phyloP scores from a whole-genome alignment of 345 rosid genomes.

The Euphorbia peplus region DNA sequence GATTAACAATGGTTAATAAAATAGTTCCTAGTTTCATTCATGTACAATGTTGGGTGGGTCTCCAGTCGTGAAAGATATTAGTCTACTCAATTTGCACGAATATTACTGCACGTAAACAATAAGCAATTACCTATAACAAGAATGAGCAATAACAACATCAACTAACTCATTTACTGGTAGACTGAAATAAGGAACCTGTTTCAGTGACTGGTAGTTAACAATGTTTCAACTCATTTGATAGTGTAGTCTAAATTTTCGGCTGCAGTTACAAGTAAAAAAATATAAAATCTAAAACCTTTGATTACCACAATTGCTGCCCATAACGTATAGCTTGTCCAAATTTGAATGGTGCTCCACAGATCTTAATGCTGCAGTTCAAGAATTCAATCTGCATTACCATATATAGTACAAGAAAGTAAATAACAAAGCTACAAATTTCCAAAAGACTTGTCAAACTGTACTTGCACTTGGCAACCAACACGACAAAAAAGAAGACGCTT shows the following conservation, averaged over 20 bases:
- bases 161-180: conserved; percentile 89
- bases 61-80: not conserved
- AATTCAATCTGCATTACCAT: conserved; percentile 93
- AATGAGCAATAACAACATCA: conserved; percentile 92
- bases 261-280: not conserved
- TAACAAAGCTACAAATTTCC: conserved; percentile 19
- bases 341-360: conserved; percentile 81
- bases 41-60: not conserved
- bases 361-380: conserved; percentile 91
- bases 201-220: conserved; percentile 23
- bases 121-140: conserved; percentile 79
- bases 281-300: conserved; percentile 9
- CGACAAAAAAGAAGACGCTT: conserved; percentile 97
- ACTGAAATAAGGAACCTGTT: conserved; percentile 99
- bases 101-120: not conserved
- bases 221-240: not conserved
- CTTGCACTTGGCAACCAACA: conserved; percentile 98
- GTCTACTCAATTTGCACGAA: not conserved
- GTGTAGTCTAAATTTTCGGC: not conserved
- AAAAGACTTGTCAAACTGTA: conserved; percentile 24
- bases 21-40: no score
- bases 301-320: conserved; percentile 96
- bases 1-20: not conserved
- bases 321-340: conserved; percentile 87
- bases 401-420: conserved; percentile 49